phyloP scores from a whole-genome alignment of 768 basidiomycete genomes.

The Lenzites betulinus region DNA sequence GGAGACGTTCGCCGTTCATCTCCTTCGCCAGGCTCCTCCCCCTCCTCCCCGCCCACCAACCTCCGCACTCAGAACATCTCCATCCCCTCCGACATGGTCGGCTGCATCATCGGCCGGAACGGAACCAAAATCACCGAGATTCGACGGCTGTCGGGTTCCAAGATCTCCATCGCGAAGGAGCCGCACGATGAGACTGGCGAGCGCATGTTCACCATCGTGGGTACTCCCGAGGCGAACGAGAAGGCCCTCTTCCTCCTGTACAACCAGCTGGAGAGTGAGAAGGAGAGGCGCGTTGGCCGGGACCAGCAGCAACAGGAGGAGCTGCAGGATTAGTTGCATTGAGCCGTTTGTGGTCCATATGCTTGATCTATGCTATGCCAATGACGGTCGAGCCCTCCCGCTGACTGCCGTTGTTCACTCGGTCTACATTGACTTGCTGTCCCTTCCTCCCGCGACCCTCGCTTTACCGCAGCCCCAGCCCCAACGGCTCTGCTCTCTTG shows the following conservation, averaged over 20 bases:
- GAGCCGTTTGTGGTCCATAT: not conserved
- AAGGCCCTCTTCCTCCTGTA: constrained; percentile 97
- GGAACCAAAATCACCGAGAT: constrained; percentile 99
- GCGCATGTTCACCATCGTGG: constrained; percentile 99
- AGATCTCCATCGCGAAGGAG: constrained; percentile 98
- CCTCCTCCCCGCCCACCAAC: constrained; percentile 65
- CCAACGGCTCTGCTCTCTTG: not conserved
- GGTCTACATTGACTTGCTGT: not conserved
- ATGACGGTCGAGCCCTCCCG: not conserved
- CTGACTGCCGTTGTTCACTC: not conserved
- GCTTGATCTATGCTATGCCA: constrained; percentile 8
- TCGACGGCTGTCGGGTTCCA: constrained; percentile 94
- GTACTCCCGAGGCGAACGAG: constrained; percentile 95
- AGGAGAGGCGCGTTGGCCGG: constrained; percentile 87
- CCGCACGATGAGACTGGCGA: constrained; percentile 99
- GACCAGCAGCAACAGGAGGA: constrained; percentile 80
- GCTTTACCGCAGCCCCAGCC: not conserved
- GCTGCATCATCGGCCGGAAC: constrained; percentile 92
- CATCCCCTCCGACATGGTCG: constrained; percentile 99
- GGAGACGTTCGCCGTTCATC: constrained; percentile 45
- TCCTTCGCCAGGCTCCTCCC: constrained; percentile 47
- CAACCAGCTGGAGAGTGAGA: constrained; percentile 95
- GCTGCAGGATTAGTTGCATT: constrained; percentile 30
- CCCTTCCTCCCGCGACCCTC: constrained; percentile 4
- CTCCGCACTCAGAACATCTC: constrained; percentile 98